Evolutionary conservation across 108 stramenopile genomes (phyloP).

Genomic region (Nitzschia sp.): DNA sequence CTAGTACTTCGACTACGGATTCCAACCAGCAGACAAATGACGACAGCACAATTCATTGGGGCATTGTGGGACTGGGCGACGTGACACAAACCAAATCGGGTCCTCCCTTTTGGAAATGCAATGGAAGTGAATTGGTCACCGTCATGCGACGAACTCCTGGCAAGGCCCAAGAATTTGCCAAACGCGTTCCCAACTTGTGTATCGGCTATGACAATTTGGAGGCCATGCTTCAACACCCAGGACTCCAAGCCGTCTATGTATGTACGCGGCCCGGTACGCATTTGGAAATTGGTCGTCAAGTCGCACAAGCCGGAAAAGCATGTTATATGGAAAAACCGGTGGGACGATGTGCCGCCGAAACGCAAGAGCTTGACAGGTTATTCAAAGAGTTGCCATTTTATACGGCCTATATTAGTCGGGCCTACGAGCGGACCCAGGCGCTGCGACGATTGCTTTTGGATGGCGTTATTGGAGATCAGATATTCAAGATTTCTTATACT

Average conservation of each 20-base stretch:
- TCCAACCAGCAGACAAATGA: too few species aligned
- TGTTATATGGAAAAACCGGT: conserved; percentile 67
- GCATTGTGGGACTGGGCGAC: conserved; percentile 68
- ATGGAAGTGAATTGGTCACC: conserved; percentile 45
- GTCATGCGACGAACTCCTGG: conserved; percentile 68
- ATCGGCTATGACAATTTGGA: conserved; percentile 55
- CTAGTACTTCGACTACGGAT: too few species aligned
- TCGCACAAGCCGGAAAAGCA: conserved; percentile 41
- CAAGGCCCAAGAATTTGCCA: conserved; percentile 44
- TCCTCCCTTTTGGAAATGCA: conserved; percentile 61
- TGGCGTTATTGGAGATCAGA: conserved; percentile 42
- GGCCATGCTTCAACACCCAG: conserved; percentile 40
- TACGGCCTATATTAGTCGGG: conserved; percentile 62
- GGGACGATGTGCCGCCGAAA: conserved; percentile 63
- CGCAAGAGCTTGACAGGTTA: conserved; percentile 22
- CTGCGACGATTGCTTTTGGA: conserved; percentile 28
- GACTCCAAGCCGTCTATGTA: conserved; percentile 59
- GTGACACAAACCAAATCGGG: conserved; percentile 59
- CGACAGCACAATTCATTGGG: conserved; percentile 42
- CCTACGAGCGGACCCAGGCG: conserved; percentile 55
- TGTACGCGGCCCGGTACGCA: conserved; percentile 58
- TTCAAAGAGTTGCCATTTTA: conserved; percentile 44
- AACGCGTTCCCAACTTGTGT: conserved; percentile 8
- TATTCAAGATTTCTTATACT: conserved; percentile 34
- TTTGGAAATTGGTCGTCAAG: conserved; percentile 39